Evolutionary conservation across 768 basidiomycete species (phyloP).

Genomic region (Suillus subalutaceus): DNA sequence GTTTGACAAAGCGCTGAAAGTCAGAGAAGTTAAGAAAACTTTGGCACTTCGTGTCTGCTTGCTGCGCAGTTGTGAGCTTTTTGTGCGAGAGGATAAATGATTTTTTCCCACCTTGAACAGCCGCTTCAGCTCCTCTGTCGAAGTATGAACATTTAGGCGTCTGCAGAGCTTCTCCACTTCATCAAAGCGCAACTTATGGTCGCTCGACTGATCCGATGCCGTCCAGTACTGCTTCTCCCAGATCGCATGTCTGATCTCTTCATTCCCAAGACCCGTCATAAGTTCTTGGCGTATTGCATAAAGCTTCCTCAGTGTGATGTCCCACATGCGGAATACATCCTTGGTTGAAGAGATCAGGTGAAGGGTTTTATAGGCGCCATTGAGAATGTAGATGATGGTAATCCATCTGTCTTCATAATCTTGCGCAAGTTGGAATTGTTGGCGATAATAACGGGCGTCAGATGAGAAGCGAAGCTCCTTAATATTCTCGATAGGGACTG

Average conservation of each 20-base stretch:
- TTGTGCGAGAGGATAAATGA: neutral
- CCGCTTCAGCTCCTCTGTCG: slow-evolving; percentile 51
- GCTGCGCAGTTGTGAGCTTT: slow-evolving; percentile 40
- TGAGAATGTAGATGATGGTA: slow-evolving; percentile 80
- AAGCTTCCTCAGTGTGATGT: slow-evolving; percentile 63
- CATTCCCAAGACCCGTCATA: slow-evolving; percentile 66
- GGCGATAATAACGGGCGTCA: slow-evolving; percentile 71
- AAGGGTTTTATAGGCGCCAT: slow-evolving; percentile 80
- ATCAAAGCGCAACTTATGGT: slow-evolving; percentile 66
- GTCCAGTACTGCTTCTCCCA: slow-evolving; percentile 90
- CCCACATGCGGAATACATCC: slow-evolving; percentile 66
- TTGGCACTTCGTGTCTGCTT: slow-evolving; percentile 57
- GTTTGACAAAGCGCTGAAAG: slow-evolving; percentile 82
- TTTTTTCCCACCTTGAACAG: slow-evolving; percentile 55
- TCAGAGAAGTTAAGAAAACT: slow-evolving; percentile 74
- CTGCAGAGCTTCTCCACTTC: slow-evolving; percentile 74
- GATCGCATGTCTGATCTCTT: slow-evolving; percentile 63
- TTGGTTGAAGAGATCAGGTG: slow-evolving; percentile 77
- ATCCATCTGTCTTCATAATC: slow-evolving; percentile 77
- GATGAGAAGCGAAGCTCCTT: slow-evolving; percentile 81
- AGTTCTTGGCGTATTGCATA: slow-evolving; percentile 68
- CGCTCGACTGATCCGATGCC: slow-evolving; percentile 61
- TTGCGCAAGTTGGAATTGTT: slow-evolving; percentile 64
- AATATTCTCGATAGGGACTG: slow-evolving; percentile 86
- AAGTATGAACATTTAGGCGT: slow-evolving; percentile 67